Conservation (phyloP, 108 stramenopile genomes). For the Aurantiochytrium sp. region DNA sequence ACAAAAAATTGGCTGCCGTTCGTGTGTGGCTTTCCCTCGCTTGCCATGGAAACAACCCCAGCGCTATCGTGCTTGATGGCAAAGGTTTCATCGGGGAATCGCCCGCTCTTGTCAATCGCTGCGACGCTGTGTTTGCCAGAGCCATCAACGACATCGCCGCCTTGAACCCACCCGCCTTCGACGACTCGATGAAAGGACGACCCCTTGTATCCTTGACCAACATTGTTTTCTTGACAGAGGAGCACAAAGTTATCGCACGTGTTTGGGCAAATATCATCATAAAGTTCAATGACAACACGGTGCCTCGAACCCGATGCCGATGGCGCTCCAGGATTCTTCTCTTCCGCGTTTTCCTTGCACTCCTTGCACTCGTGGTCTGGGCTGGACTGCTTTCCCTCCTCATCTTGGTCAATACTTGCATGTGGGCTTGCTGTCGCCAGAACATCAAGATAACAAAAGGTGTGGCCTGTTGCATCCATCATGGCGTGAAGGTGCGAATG, state of each 20-base stretch:
- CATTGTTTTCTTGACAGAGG: not conserved
- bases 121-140: not conserved
- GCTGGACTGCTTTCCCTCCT: not conserved
- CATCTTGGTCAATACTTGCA: not conserved
- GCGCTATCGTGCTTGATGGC: conserved; percentile 38
- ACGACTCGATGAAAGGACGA: conserved; percentile 6
- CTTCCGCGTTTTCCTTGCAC: not conserved
- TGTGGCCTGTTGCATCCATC: not conserved
- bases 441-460: not conserved
- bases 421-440: not conserved
- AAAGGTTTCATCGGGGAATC: conserved; percentile 20
- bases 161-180: not conserved
- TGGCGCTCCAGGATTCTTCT: not conserved
- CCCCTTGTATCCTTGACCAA: not conserved
- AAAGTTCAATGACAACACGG: conserved; percentile 16
- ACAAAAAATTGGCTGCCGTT: conserved; percentile 37
- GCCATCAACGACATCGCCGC: conserved; percentile 19
- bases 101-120: not conserved
- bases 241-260: conserved; percentile 7
- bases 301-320: no score
- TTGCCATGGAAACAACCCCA: conserved; percentile 87
- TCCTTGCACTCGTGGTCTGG: not conserved
- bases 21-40: conserved; percentile 57
- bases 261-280: conserved; percentile 16
- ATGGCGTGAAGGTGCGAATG: not conserved